Evolutionary conservation across 108 stramenopile species (phyloP), one percentile per base, ranked within the genome.

Genomic region (Conticribra weissflogii): DNA sequence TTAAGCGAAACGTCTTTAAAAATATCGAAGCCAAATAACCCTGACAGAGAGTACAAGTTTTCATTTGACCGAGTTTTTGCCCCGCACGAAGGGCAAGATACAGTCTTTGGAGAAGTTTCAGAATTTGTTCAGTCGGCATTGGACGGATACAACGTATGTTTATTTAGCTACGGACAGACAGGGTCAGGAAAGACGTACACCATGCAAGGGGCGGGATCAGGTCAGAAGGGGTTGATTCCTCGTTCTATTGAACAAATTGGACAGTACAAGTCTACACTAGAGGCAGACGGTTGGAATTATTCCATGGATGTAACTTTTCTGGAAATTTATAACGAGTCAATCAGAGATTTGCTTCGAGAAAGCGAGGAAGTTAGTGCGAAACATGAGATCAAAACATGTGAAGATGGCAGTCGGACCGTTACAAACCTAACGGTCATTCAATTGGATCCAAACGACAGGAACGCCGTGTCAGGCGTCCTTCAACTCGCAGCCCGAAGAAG

Each of bases 111-210:
- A 0, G 98, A 97, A 82, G 98, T 98, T 8, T 91, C 95, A 12
- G 95, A 96, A 69, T 98, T 99, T 72, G 97, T 99, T 15, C 98
- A 99, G 78, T 89, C 87, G 36, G 94, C 97, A 22, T 82, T 98
- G 7, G 98, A 98, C 82, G 98, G 98, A 31, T 98, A 93, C 81
- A 84, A 98, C 41, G 96, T 97, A n/a, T 97, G 95, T 53, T 71
- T 98, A 29, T 97, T 98, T 68, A 87, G 88, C 53, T 98, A 98
- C 57, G 97, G 97, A 0, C 97, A 98, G 51, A 90, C 89, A 41
- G 89, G 89, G 24, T 79, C 81, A 23, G 83, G 85, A 62, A 47
- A 63, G 79, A 98, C 98, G 3, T 93, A 95, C 85, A 98, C 98
- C n/a, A 98, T 98, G 98, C 86, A 91, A 45, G 98, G 98, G 4